Evolutionary conservation across 2,329 filamentous ascomycete genomes (phyloP).

Genomic region (Cryphonectria nitschkei): DNA sequence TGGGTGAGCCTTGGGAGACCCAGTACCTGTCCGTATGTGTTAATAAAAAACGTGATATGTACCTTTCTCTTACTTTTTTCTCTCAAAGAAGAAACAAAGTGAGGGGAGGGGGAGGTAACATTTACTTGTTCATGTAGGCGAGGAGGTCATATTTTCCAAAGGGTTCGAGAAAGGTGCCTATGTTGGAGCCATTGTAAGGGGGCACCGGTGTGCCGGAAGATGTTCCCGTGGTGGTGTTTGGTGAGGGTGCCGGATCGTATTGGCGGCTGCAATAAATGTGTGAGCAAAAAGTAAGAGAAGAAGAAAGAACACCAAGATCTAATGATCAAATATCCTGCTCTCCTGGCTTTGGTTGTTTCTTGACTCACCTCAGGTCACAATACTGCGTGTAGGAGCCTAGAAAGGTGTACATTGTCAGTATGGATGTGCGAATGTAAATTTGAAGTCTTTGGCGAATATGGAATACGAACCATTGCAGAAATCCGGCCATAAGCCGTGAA

Average conservation of each 20-base stretch:
- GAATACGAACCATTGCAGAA: constrained; percentile 46
- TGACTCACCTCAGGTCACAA: constrained; percentile 57
- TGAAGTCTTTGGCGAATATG: neutral
- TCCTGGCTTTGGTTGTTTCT: neutral
- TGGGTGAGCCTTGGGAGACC: constrained; percentile 60
- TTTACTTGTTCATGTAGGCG: constrained; percentile 64
- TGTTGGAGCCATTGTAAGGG: constrained; percentile 60
- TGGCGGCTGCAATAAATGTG: constrained; percentile 50
- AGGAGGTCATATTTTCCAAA: constrained; percentile 64
- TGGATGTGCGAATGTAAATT: neutral
- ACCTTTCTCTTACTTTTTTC: no score
- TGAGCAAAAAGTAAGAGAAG: neutral
- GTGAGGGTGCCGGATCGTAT: constrained; percentile 63
- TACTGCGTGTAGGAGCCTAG: constrained; percentile 67
- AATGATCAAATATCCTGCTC: neutral
- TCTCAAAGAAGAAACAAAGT: neutral
- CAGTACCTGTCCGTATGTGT: constrained; percentile 46
- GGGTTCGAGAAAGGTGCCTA: constrained; percentile 61
- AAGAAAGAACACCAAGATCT: neutral
- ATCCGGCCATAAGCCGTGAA: constrained; percentile 64
- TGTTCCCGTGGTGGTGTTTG: constrained; percentile 65
- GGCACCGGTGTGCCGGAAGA: constrained; percentile 57
- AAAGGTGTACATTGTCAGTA: constrained; percentile 29
- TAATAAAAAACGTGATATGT: neutral
- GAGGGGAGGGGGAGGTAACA: constrained; percentile 28